phyloP scores from a whole-genome alignment of 176 grass and related monocot species.

The Olyra latifolia region DNA sequence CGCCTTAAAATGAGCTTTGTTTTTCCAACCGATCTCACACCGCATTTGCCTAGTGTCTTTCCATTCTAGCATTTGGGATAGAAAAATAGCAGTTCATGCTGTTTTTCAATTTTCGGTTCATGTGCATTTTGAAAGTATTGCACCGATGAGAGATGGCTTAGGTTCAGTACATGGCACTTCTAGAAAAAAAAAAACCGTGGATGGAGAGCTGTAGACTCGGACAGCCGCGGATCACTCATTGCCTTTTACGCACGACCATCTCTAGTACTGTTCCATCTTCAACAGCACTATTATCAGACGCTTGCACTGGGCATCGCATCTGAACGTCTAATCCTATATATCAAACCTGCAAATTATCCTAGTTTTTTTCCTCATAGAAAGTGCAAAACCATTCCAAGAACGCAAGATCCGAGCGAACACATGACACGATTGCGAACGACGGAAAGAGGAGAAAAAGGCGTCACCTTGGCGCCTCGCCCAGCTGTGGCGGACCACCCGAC shows the following conservation, averaged over 20 bases:
- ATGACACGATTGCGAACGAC: neutral
- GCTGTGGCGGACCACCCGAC: constrained; percentile 32
- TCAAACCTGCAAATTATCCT: neutral
- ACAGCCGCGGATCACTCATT: neutral
- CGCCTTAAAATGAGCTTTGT: neutral
- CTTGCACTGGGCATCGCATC: neutral
- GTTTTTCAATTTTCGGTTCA: neutral
- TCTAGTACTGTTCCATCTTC: constrained; percentile 4
- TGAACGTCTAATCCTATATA: neutral
- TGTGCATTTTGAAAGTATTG: neutral
- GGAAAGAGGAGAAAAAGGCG: neutral
- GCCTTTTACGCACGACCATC: neutral
- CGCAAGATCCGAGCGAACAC: neutral
- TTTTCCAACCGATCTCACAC: neutral
- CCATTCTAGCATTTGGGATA: neutral
- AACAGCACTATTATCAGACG: neutral
- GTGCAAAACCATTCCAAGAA: neutral
- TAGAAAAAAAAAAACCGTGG: neutral
- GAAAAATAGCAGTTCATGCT: neutral
- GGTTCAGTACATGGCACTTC: neutral
- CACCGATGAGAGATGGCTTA: neutral
- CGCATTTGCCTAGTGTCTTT: neutral
- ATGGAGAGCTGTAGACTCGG: neutral
- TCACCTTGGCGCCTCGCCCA: constrained; percentile 41
- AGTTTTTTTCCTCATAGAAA: neutral